Conservation (phyloP, 2,329 filamentous ascomycete genomes). For the Aspergillus niger region DNA sequence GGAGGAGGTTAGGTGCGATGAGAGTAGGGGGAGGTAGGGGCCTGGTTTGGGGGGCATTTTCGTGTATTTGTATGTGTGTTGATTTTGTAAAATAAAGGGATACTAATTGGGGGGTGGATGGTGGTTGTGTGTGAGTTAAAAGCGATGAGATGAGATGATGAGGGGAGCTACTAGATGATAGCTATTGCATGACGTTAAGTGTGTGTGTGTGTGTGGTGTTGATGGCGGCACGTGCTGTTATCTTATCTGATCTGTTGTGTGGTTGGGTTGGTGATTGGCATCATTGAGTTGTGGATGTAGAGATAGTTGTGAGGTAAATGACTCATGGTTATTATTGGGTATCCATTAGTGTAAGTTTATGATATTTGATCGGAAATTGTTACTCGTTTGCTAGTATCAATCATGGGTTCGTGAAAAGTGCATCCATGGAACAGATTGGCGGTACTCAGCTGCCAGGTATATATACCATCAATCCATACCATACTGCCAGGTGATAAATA, state of each 20-base stretch:
- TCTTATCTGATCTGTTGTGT: slow-evolving; percentile 23
- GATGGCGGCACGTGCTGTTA: slow-evolving; percentile 13
- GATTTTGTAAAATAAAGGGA: too few species aligned
- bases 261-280: background rate
- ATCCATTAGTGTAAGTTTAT: too few species aligned
- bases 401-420: too few species aligned
- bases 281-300: background rate
- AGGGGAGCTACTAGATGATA: background rate
- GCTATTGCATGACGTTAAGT: background rate
- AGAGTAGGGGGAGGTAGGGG: slow-evolving; percentile 33
- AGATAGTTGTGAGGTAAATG: too few species aligned
- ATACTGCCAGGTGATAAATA: too few species aligned
- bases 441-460: too few species aligned
- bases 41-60: slow-evolving; percentile 20
- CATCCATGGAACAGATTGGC: too few species aligned
- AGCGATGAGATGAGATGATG: background rate
- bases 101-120: background rate
- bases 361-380: too few species aligned
- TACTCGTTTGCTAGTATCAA: too few species aligned
- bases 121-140: background rate
- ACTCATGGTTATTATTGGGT: too few species aligned
- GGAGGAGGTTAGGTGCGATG: slow-evolving; percentile 26
- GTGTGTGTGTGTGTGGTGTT: background rate
- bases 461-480: too few species aligned
- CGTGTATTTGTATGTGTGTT: too few species aligned